A percentile compares a stretch with the other conserved stretches of the same genome.
Evolutionary conservation across 2,329 filamentous ascomycete genomes (phyloP).

Genomic region (Fusarium setosum): DNA sequence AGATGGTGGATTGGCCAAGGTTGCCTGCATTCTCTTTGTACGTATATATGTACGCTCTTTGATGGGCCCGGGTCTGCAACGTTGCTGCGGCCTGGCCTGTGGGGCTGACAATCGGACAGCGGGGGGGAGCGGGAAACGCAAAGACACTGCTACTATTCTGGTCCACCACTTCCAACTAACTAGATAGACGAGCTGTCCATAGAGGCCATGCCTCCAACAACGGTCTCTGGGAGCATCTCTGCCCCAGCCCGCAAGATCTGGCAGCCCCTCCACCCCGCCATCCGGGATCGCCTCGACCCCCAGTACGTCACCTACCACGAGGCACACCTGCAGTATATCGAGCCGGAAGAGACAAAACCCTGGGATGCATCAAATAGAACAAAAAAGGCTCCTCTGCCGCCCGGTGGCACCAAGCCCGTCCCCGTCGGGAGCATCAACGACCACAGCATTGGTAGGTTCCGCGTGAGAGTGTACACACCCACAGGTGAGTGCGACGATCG

Average conservation of each 20-base stretch:
- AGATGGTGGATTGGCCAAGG: too few species aligned
- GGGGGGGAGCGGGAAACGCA: constrained; percentile 1
- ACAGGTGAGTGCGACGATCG: constrained; percentile 29
- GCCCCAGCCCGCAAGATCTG: constrained; percentile 31
- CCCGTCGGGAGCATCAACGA: constrained; percentile 45
- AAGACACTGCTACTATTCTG: background rate
- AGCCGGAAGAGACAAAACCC: constrained; percentile 45
- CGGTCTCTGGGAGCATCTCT: too few species aligned
- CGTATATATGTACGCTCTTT: too few species aligned
- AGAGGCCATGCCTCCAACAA: too few species aligned
- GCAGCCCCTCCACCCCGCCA: constrained; percentile 49
- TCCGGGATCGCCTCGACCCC: constrained; percentile 49
- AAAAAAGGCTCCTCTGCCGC: constrained; percentile 40
- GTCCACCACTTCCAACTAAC: too few species aligned
- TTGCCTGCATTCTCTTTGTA: too few species aligned
- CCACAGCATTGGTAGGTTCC: constrained; percentile 41
- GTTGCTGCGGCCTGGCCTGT: too few species aligned
- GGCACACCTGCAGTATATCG: constrained; percentile 49
- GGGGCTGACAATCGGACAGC: constrained; percentile 11
- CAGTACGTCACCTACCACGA: constrained; percentile 54
- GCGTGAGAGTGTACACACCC: constrained; percentile 48
- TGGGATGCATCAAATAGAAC: constrained; percentile 49
- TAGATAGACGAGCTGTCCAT: too few species aligned
- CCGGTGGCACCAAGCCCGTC: constrained; percentile 39
- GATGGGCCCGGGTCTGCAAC: too few species aligned